Evolutionary conservation across 2,329 filamentous ascomycete genomes (phyloP), one percentile per base, ranked within the genome.

Genomic region (Nemania bipapillata): DNA sequence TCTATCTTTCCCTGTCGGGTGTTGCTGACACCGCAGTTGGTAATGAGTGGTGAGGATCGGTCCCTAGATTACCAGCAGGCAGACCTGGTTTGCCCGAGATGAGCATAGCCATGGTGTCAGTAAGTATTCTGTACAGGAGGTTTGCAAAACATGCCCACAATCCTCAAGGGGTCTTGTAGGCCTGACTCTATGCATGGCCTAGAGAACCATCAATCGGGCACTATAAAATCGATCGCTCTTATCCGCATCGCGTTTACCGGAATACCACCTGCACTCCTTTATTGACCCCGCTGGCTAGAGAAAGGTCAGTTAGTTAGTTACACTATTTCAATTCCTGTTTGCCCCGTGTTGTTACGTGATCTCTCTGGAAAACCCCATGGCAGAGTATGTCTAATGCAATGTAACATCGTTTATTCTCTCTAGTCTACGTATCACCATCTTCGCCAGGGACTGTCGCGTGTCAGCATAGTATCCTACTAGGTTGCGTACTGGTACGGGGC

Each of bases 391-490:
- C 15, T 45, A 45, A 45, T 45, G 40, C 40, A 45, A 45, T 45
- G 40, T 45, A 45, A 45, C 40, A n/a, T 45, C 40, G 40, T 45
- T 15, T 45, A 45, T n/a, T 45, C 40, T 40, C 7, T 9, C 12
- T 45, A 45, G 40, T 45, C 40, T 45, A 32, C 9, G 30, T 32
- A n/a, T 45, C 17, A n/a, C 17, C 40, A 45, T 45, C 15, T 45
- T 45, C 40, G 5, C 40, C n/a, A 49, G 45, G 45, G 24, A 45
- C 53, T 8, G 45, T 49, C 28, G 15, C 35, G 52, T 28, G 60
- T 49, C 50, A 42, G 45, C 52, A 56, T 57, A 50, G 52, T 66
- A 55, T 49, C 52, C 63, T 49, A 40, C 57, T 56, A 52, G 24
- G 50, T 35, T 49, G 15, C 20, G 54, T 40, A 9, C 37, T 42